phyloP scores from a whole-genome alignment of 768 basidiomycete genomes.

The Amanita molliuscula region DNA sequence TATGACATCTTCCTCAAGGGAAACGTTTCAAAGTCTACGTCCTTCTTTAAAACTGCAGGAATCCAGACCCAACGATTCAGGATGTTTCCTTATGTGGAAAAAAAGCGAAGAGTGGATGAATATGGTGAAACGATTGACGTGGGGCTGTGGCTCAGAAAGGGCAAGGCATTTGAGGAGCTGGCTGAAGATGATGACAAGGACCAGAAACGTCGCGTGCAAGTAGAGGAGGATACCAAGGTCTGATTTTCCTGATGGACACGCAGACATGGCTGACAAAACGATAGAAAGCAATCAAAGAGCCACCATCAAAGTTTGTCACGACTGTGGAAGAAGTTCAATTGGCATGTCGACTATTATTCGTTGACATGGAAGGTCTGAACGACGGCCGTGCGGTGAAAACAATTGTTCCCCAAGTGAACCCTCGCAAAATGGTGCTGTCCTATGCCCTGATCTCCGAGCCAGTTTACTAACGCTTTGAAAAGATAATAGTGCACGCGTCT shows the following conservation, averaged over 20 bases:
- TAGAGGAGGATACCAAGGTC: slow-evolving; percentile 80
- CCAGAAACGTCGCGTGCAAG: slow-evolving; percentile 49
- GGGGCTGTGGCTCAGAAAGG: slow-evolving; percentile 90
- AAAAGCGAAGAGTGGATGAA: slow-evolving; percentile 84
- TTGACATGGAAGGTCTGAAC: slow-evolving; percentile 94
- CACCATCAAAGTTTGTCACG: slow-evolving; percentile 85
- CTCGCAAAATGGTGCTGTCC: slow-evolving; percentile 73
- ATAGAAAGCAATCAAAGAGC: slow-evolving; percentile 69
- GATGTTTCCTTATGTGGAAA: slow-evolving; percentile 97
- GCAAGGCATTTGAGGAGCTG: slow-evolving; percentile 85
- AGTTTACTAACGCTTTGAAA: background rate
- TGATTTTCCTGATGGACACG: slow-evolving; percentile 6
- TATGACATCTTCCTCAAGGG: slow-evolving; percentile 98
- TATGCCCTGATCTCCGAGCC: background rate
- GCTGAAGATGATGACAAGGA: slow-evolving; percentile 81
- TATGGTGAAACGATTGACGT: slow-evolving; percentile 96
- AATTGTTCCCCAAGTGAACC: slow-evolving; percentile 93
- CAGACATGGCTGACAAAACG: background rate
- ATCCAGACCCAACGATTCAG: slow-evolving; percentile 73
- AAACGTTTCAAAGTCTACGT: slow-evolving; percentile 79
- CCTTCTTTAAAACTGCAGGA: slow-evolving; percentile 77
- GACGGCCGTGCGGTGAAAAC: slow-evolving; percentile 96
- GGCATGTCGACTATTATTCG: slow-evolving; percentile 78
- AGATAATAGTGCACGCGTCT: slow-evolving; percentile 88
- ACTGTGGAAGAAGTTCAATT: slow-evolving; percentile 70